Conservation (phyloP, 176 grass and related monocot species). For the Avena sativa region DNA sequence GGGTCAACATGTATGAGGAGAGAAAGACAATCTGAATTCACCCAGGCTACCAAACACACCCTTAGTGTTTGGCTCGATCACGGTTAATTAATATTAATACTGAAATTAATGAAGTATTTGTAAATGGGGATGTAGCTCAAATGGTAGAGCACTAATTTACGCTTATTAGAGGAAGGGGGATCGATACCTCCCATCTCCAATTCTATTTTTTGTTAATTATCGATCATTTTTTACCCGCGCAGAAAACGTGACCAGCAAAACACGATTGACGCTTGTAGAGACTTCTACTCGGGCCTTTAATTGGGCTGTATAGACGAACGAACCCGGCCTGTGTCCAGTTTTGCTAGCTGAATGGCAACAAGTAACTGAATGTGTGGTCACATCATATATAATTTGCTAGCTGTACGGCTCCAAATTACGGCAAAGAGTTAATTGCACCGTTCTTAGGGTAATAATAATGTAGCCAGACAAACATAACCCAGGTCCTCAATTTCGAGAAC, state of each 20-base stretch:
- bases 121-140: constrained; percentile 86
- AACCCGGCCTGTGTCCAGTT: too few relatives aligned
- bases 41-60: too few relatives aligned
- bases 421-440: neutral
- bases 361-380: neutral
- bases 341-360: too few relatives aligned
- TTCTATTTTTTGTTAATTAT: neutral
- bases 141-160: constrained; percentile 74
- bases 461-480: too few relatives aligned
- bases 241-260: neutral
- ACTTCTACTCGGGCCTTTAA: neutral
- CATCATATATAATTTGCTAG: too few relatives aligned
- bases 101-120: neutral
- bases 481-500: neutral
- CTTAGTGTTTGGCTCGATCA: neutral
- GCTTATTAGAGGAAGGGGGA: neutral
- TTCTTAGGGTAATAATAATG: too few relatives aligned
- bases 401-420: neutral
- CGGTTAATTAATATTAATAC: neutral
- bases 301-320: too few relatives aligned
- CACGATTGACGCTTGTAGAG: neutral
- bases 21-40: too few relatives aligned
- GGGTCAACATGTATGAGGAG: too few relatives aligned
- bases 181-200: neutral
- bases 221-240: too few relatives aligned